Evolutionary conservation across 345 rosid species (phyloP), one percentile per base, ranked within the genome.

Genomic region (Erucastrum elatum): DNA sequence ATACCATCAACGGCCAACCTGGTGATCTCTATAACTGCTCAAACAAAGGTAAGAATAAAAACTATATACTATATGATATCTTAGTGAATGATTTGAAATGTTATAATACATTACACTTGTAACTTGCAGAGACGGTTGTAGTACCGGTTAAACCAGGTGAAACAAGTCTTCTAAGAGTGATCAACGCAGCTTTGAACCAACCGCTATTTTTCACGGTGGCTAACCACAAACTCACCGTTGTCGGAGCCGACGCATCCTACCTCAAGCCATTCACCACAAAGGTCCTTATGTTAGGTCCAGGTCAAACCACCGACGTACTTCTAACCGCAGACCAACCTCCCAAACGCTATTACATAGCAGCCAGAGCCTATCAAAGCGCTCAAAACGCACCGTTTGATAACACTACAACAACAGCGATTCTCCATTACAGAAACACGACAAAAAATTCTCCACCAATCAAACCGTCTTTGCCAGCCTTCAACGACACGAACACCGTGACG

Each of bases 11-110:
- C 62, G 97, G 97, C 26, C 97, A 94, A 73, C 98, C 98, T 4
- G 98, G 98, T 70, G 98, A 94, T 76, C 90, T 92, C 60, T 92
- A 90, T 78, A 88, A 88, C 0, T 94, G 98, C 81, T 94, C 98
- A 27, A 81, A 75, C 81, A 70, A 91, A 86, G 98, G 98, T 92
- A 68, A 13, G 31, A n/a, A 4, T 59, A 34, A 1, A 12, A 44
- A 26, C 55, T 37, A 35, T 15, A 34, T 13, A 3, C 15, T 8
- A 74, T 12, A 49, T 5, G 16, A 13, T 46, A 8, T 17, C 9
- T 13, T 56, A 16, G 12, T 9, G 11, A 63, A 1, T 0, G 31
- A 37, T 27, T 25, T 17, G 11, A 64, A 39, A 71, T 17, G 33
- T 53, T 68, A n/a, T 13, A 27, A 26, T 66, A 39, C 33, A 39